Evolutionary conservation across 768 basidiomycete species (phyloP).

Genomic region (Lactifluus piperatus): DNA sequence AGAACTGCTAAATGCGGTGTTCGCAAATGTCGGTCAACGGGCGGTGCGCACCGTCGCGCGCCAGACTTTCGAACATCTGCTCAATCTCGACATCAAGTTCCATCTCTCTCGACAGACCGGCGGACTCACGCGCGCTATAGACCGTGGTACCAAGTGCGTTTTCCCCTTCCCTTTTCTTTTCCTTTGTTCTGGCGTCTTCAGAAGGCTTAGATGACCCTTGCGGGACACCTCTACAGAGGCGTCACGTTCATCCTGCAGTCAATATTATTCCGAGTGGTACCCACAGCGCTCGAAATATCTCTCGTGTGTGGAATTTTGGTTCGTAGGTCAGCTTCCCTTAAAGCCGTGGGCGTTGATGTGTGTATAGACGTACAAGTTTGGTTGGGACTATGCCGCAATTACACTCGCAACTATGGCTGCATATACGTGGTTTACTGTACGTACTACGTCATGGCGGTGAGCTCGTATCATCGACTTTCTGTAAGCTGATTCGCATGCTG

Average conservation of each 20-base stretch:
- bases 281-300: slow-evolving; percentile 91
- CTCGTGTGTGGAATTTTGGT: slow-evolving; percentile 98
- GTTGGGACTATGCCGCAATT: slow-evolving; percentile 93
- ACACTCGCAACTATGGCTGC: slow-evolving; percentile 76
- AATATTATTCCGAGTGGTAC: slow-evolving; percentile 88
- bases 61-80: slow-evolving; percentile 91
- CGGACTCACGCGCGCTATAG: slow-evolving; percentile 92
- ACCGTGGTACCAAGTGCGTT: slow-evolving; percentile 87
- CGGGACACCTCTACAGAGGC: slow-evolving; percentile 47
- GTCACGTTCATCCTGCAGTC: slow-evolving; percentile 93
- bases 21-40: slow-evolving; percentile 90
- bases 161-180: slow-evolving; percentile 16
- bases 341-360: not conserved
- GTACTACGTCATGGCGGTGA: slow-evolving; percentile 93
- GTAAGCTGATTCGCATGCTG: not conserved
- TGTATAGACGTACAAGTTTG: slow-evolving; percentile 87
- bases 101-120: slow-evolving; percentile 93
- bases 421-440: slow-evolving; percentile 96
- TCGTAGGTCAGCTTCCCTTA: slow-evolving; percentile 24
- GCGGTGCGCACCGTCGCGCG: slow-evolving; percentile 92
- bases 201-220: not conserved
- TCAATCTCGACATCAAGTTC: slow-evolving; percentile 86
- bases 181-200: not conserved
- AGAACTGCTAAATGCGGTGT: slow-evolving; percentile 91
- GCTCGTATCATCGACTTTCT: slow-evolving; percentile 9